Base-by-base conservation (phyloP, 345 rosid genomes). In the Rubroshorea leprosula region DNA sequence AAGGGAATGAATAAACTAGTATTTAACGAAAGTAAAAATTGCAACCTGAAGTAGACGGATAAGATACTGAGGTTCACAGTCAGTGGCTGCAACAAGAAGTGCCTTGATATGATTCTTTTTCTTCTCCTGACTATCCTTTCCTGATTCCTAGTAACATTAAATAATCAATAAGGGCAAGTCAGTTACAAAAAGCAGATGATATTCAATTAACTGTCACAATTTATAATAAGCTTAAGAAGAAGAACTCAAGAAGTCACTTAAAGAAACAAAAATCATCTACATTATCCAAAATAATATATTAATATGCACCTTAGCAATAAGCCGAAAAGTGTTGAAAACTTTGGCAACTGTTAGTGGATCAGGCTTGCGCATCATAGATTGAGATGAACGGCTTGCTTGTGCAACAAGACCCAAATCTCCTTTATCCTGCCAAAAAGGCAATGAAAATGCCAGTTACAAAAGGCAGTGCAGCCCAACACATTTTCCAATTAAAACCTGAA, bases 361-460 rank as follows among this genome's bases (percentile, higher is more conserved):
- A 7, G 99, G 99, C 75, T 79, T 83, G 58, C 86, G 80, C 96
- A 89, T 93, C 85, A 82, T 83, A 26, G 86, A 77, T 60, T 93
- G 99, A 61, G 96, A 83, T 39, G 86, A 82, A 44, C 97, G 89
- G 73, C 97, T 93, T 63, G 79, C 88, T 81, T 89, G 83, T 52
- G 97, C 99, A 41, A 93, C 99, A 66, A 82, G 86, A 29, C 99
- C 99, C 64, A 93, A 69, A 72, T 93, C 99, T 70, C 99, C 99
- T 66, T 72, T 64, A 18, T 75, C 85, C 96, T 93, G 69, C 31
- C 4, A 70, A 52, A 21, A 49, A 13, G 20, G n/a, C 23, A 47
- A 54, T 21, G 27, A 48, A 31, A 39, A 2, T 13, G 1, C 4
- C 47, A 20, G 13, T n/a, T n/a, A n/a, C n/a, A 27, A 27, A 27